Base-by-base conservation (phyloP, 2,329 filamentous ascomycete genomes). In the Leptographium lundbergii region DNA sequence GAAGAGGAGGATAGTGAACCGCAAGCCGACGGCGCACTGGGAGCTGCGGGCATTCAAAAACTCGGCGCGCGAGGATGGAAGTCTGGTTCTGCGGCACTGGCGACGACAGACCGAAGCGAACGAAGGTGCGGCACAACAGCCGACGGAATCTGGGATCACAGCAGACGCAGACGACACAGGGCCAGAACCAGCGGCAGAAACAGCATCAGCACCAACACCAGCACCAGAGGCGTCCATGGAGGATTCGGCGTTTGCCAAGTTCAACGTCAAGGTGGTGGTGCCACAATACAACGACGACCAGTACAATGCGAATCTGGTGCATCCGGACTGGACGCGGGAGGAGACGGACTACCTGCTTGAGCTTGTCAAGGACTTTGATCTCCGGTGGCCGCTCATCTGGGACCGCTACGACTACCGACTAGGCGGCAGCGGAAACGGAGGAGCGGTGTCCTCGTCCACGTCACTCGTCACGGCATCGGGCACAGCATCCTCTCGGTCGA, bases 291-390 rank as follows among this genome's bases (percentile, higher is more conserved):
- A 82, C 62, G 87, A 95, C 63, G 89, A 91, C 63, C 87, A 95
- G 69, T 99, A 99, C 72, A 81, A 86, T 61, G 78, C 83, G 60
- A 82, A 87, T 62, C 73, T 99, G 56, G 80, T 84, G 65, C 87
- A 79, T 67, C 76, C 82, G 17, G 85, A 92, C 65, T 99, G 94
- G 94, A 86, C 88, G 17, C 89, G 87, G 67, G 87, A 94, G 66
- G 94, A 99, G 73, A 99, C 94, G 10, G 91, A 96, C 69, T 96
- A 96, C 68, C 73, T 99, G 63, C 81, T 97, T 69, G 76, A 82
- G 3, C 70, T 92, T 42, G 88, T 84, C 17, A 80, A 80, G 60
- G 87, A 91, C 54, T 96, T 85, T 68, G 90, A 95, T 68, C 79
- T 96, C 61, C 86, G 94, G 65, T 99, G 94, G 91, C 81, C 92